Percentiles rank a stretch among this genome's conserved stretches.
Evolutionary conservation across 139 green algal species (phyloP).

Genomic region (Chlamydomonas applanata): DNA sequence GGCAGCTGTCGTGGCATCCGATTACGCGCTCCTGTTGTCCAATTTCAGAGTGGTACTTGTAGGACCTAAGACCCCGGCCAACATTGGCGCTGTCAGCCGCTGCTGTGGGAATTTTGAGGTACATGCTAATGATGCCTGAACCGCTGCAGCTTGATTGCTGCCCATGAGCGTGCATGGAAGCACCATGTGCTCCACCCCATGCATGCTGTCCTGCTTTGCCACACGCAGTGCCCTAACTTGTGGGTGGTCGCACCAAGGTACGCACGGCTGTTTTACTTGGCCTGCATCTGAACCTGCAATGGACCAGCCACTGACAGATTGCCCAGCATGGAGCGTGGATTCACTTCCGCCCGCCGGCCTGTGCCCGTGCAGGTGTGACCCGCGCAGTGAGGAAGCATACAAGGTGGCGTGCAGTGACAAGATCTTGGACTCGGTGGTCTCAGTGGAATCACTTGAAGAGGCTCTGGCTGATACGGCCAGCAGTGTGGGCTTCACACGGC

Average conservation of each 20-base stretch:
- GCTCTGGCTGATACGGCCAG: constrained; percentile 30
- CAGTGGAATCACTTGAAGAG: constrained; percentile 33
- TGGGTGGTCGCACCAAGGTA: not conserved
- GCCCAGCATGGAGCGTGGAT: too few relatives aligned
- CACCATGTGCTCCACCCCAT: not conserved
- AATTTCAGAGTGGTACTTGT: constrained; percentile 45
- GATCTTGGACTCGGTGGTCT: constrained; percentile 27
- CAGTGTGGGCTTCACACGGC: constrained; percentile 59
- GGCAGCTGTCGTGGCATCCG: not conserved
- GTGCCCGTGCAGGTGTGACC: constrained; percentile 22
- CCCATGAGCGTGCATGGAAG: too few relatives aligned
- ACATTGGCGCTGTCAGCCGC: constrained; percentile 49
- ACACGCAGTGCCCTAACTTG: not conserved
- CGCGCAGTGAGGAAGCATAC: constrained; percentile 22
- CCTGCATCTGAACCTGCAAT: too few relatives aligned
- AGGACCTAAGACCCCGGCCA: constrained; percentile 46
- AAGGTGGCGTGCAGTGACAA: constrained; percentile 43
- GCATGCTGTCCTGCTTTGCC: not conserved
- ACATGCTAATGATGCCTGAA: not conserved
- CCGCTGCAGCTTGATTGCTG: too few relatives aligned
- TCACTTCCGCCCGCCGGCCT: too few relatives aligned
- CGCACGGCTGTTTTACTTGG: too few relatives aligned
- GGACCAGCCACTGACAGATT: too few relatives aligned
- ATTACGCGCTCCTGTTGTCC: constrained; percentile 29
- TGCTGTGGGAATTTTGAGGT: constrained; percentile 52